Percentiles rank a stretch among this genome's conserved stretches.
Conservation (phyloP, 139 green algal species). For the Picochlorum sp. region DNA sequence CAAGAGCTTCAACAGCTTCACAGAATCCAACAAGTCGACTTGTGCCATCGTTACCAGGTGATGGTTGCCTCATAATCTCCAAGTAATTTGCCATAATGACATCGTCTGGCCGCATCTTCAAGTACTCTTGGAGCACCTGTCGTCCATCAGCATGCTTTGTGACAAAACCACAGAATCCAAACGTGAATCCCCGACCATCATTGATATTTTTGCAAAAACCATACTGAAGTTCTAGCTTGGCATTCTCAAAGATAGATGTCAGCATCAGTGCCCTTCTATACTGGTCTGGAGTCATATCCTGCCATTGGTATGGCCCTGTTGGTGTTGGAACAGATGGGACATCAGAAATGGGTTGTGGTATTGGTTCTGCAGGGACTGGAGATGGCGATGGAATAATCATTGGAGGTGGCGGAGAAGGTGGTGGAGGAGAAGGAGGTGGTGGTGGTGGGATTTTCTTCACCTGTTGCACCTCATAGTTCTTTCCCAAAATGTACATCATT, state of each 20-base stretch:
- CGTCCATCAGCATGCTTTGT: slow-evolving; percentile 2
- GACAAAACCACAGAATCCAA: slow-evolving; percentile 14
- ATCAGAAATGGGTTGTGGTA: not conserved
- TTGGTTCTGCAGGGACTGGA: not conserved
- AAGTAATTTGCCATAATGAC: slow-evolving; percentile 4
- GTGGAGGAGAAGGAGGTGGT: slow-evolving; percentile 6
- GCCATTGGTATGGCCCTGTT: slow-evolving; percentile 2
- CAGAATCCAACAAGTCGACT: slow-evolving; percentile 1
- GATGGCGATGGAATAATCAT: not conserved
- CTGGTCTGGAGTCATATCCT: slow-evolving; percentile 16
- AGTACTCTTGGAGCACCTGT: not conserved
- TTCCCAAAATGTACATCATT: not conserved
- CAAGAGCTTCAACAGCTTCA: slow-evolving; percentile 2
- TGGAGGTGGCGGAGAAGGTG: not conserved
- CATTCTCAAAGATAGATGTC: slow-evolving; percentile 30
- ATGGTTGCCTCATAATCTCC: not conserved
- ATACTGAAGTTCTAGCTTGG: slow-evolving; percentile 15
- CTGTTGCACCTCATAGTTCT: not conserved
- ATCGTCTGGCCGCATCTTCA: not conserved
- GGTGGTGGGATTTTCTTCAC: not conserved
- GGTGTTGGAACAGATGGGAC: not conserved
- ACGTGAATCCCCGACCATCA: slow-evolving; percentile 21
- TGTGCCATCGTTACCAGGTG: not conserved
- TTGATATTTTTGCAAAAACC: slow-evolving; percentile 5
- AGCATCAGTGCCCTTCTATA: slow-evolving; percentile 18